Evolutionary conservation across 1,284 basidiomycete genomes (phyloP).

Genomic region (Vanrija pseudolonga): DNA sequence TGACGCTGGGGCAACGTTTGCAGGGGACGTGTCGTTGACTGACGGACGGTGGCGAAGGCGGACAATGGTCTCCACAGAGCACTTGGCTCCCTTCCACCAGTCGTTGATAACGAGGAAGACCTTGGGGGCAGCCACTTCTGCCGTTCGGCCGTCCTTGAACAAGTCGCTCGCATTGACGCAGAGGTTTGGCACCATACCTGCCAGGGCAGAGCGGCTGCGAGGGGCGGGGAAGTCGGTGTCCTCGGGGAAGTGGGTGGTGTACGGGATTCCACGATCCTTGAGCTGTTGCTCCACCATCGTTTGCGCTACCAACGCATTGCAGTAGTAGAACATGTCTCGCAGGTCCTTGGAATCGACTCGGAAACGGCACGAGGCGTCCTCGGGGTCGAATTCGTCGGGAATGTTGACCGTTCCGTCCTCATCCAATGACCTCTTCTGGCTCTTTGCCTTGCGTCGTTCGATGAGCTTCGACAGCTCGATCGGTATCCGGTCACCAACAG

Average conservation of each 20-base stretch:
- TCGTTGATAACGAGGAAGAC: constrained; percentile 80
- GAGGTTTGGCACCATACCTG: constrained; percentile 67
- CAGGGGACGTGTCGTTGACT: constrained; percentile 49
- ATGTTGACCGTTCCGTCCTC: background rate
- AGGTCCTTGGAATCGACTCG: constrained; percentile 37
- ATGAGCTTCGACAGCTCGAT: constrained; percentile 27
- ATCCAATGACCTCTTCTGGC: constrained; percentile 6
- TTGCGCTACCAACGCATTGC: constrained; percentile 75
- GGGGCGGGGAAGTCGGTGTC: constrained; percentile 14
- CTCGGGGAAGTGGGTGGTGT: constrained; percentile 64
- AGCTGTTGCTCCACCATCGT: constrained; percentile 83
- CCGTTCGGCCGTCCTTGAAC: constrained; percentile 71
- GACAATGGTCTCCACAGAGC: constrained; percentile 48
- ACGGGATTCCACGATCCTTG: constrained; percentile 73
- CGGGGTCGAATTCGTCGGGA: background rate
- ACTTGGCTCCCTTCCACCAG: constrained; percentile 80
- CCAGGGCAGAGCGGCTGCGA: constrained; percentile 29
- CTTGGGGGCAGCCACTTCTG: constrained; percentile 85
- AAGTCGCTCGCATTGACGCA: constrained; percentile 77
- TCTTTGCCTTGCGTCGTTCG: constrained; percentile 18
- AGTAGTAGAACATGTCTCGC: constrained; percentile 38
- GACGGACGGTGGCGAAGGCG: constrained; percentile 83
- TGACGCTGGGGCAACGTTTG: constrained; percentile 50
- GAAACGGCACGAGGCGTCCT: constrained; percentile 19
- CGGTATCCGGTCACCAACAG: constrained; percentile 30